phyloP scores from a whole-genome alignment of 495 filamentous ascomycete genomes.

The Emericellopsis terricola region DNA sequence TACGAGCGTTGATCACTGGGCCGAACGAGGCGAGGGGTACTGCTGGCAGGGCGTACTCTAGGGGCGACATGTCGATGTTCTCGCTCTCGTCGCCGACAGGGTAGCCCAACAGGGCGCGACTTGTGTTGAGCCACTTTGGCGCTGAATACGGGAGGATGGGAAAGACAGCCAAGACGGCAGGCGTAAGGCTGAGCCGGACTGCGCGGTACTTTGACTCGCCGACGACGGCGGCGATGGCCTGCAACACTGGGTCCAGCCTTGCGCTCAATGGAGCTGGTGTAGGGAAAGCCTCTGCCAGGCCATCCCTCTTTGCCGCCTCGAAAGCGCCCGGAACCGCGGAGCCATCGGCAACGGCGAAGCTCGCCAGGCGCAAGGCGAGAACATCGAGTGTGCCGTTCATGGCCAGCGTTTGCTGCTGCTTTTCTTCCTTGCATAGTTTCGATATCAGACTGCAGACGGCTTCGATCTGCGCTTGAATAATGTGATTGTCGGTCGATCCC shows the following conservation, averaged over 20 bases:
- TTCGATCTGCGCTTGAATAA: slow-evolving; percentile 47
- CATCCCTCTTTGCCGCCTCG: slow-evolving; percentile 21
- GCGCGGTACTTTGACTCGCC: slow-evolving; percentile 61
- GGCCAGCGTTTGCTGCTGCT: slow-evolving; percentile 50
- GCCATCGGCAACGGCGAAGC: slow-evolving; percentile 49
- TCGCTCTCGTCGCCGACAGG: slow-evolving; percentile 4
- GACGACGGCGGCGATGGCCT: slow-evolving; percentile 65
- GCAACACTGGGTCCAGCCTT: slow-evolving; percentile 54
- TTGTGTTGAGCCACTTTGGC: not conserved
- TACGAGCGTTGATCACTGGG: slow-evolving; percentile 3
- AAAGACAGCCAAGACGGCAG: slow-evolving; percentile 55
- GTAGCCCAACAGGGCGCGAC: not conserved
- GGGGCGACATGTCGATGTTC: slow-evolving; percentile 33
- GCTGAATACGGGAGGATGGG: slow-evolving; percentile 17
- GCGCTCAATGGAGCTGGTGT: slow-evolving; percentile 37
- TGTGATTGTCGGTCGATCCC: slow-evolving; percentile 28
- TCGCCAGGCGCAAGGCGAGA: slow-evolving; percentile 57
- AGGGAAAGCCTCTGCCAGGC: slow-evolving; percentile 25
- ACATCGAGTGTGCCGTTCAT: slow-evolving; percentile 59
- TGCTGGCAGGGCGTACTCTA: slow-evolving; percentile 42
- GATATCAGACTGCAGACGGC: slow-evolving; percentile 48
- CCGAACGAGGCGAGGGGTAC: slow-evolving; percentile 9
- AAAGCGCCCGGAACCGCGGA: slow-evolving; percentile 43
- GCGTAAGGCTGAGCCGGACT: slow-evolving; percentile 60
- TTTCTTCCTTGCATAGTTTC: slow-evolving; percentile 42